Conservation (phyloP, 331 rosid genomes). For the Ulmus americana region DNA sequence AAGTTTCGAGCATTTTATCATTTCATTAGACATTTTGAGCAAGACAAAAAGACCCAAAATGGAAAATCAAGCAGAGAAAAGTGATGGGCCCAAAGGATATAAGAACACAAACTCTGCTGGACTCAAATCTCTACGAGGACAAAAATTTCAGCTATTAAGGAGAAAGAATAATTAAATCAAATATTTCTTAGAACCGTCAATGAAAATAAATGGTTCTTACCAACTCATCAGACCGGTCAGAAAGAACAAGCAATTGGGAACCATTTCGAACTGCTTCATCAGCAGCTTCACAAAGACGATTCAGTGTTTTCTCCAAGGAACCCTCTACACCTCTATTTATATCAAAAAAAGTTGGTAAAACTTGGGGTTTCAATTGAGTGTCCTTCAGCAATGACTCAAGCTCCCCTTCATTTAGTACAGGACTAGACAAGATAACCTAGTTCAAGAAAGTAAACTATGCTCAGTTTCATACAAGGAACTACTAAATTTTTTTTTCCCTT, state of each 20-base stretch:
- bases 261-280: conserved; percentile 98
- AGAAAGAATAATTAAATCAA: background rate
- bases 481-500: background rate
- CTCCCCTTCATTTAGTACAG: conserved; percentile 86
- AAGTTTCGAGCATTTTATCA: background rate
- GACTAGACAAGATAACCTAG: conserved; percentile 89
- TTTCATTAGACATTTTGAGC: conserved; percentile 4
- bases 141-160: background rate
- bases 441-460: conserved; percentile 28
- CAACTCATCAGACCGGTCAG: conserved; percentile 79
- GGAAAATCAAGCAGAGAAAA: background rate
- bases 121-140: background rate
- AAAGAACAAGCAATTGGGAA: conserved; percentile 81
- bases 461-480: background rate
- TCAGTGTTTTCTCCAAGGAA: conserved; percentile 69
- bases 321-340: conserved; percentile 88
- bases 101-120: background rate
- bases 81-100: background rate
- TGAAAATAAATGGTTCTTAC: conserved; percentile 36
- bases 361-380: conserved; percentile 59
- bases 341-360: conserved; percentile 76
- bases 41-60: background rate
- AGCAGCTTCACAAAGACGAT: conserved; percentile 89
- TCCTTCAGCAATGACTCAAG: conserved; percentile 81
- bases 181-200: background rate